Base-by-base conservation (phyloP, 2,329 filamentous ascomycete genomes). In the Phialophora tarda region DNA sequence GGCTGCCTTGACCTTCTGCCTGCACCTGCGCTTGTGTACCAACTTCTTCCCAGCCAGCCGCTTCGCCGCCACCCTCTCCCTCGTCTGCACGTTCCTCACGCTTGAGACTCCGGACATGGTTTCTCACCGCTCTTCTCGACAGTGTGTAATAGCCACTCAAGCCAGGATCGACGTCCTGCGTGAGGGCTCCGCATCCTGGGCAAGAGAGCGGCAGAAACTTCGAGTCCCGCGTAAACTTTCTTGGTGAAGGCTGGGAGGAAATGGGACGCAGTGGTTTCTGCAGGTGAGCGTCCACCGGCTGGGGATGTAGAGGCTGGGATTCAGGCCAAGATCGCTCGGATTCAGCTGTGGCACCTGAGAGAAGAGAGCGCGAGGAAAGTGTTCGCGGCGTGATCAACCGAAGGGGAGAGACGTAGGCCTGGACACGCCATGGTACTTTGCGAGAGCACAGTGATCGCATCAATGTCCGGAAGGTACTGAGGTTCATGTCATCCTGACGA, bases 171-270 rank as follows among this genome's bases (percentile, higher is more conserved):
- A 85, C 74, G 4, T 82, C 84, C 74, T 89, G 87, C 38, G 84
- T 81, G 41, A 84, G 82, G 30, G 86, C 87, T 62, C 87, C 87
- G 70, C 87, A 89, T 71, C 87, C 87, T 32, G 87, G 87, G 74
- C 87, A 89, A 26, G 82, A 81, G 6, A 81, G 63, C 0, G 85
- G 85, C 12, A 88, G 74, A 24, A 32, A 32, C 14, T 12, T 28
- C 41, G 55, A 44, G 23, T 51, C 10, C 23, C 8, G 48, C 48
- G 21, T 26, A 34, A 21, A 1, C 53, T 21, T 30, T n/a, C 28
- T 32, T 4, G 28, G 28, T 0, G 14, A 7, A n/a, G 24, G n/a
- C 5, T 17, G 47, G 11, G 59, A 26, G 3, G 17, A 8, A 17
- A 14, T 5, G 5, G 28, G 6, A 11, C 2, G 28, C 2, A 10